Percentiles rank a stretch among this genome's conserved stretches.
Evolutionary conservation across 2,329 filamentous ascomycete species (phyloP).

Genomic region (Hypoxylon sp.): DNA sequence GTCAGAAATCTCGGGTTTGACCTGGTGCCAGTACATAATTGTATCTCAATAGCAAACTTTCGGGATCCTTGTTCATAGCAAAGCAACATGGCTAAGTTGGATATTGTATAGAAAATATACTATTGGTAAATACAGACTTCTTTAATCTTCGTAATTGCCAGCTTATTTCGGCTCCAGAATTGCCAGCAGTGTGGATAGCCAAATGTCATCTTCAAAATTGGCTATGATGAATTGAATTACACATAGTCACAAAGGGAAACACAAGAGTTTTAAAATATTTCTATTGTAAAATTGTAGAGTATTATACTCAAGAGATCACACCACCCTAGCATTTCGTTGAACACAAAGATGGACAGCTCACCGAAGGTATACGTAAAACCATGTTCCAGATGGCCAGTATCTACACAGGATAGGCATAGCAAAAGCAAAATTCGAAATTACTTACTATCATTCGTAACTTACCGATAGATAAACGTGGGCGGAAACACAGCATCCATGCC

Average conservation of each 20-base stretch:
- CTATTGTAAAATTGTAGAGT: not conserved
- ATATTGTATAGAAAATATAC: constrained; percentile 8
- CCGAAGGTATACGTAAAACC: not conserved
- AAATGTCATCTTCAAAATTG: not conserved
- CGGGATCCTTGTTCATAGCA: not conserved
- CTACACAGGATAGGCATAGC: not conserved
- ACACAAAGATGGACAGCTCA: not conserved
- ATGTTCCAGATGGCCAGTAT: not conserved
- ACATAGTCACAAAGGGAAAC: not conserved
- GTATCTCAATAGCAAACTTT: not conserved
- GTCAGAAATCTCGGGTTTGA: not conserved
- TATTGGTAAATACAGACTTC: not conserved
- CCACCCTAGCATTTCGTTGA: not conserved
- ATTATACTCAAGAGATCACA: not conserved
- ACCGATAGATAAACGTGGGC: not conserved
- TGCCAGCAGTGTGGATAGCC: not conserved
- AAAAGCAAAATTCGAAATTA: not conserved
- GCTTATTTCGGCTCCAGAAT: not conserved
- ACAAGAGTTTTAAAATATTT: not conserved
- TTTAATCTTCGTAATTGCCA: not conserved
- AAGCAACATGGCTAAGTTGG: not conserved
- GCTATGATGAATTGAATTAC: not conserved
- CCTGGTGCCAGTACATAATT: constrained; percentile 1
- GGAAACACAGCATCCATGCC: not conserved
- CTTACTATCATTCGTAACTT: not conserved